Evolutionary conservation across 2,329 filamentous ascomycete genomes (phyloP), one percentile per base, ranked within the genome.

Genomic region (Hymenoscyphus albidus): DNA sequence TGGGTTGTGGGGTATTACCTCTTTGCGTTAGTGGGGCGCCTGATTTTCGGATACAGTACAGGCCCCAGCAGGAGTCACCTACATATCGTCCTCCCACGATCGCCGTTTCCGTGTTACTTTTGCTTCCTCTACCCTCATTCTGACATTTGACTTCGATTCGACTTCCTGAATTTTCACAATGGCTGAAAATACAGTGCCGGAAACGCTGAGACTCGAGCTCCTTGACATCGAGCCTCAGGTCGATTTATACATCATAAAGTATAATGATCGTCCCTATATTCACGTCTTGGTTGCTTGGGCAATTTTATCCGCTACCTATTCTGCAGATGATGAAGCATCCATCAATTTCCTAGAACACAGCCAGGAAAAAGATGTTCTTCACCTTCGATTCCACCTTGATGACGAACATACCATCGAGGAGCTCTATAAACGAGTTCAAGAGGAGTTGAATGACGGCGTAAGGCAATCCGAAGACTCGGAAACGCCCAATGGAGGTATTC

Each of bases 301-400:
- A 35, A 58, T 58, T 16, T n/a, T 58, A n/a, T 58, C 56, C 16
- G 56, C 56, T 58, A 39, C 56, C 6, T 58, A 58, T 58, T 58
- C 56, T 39, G 56, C 56, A 58, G 56, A 58, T 32, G n/a, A 58
- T 32, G 56, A 58, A 38, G 56, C 32, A 58, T 40, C 16, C n/a
- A 35, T 58, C 14, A 31, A 58, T 35, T 6, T 58, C 18, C n/a
- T 58, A 13, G 56, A 35, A 39, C n/a, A 35, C 32, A 22, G 56
- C 39, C 32, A 39, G 31, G 12, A 40, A 58, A 38, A n/a, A 58
- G 56, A 58, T 40, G 22, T 58, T 22, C 22, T 58, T 58, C 56
- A 58, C 56, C 31, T 58, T 58, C 56, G 39, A 58, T 35, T 58
- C n/a, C 56, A 58, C 27, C 22, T 58, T 40, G 56, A 58, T 35